A percentile compares a stretch with the other conserved stretches of the same genome.
Evolutionary conservation across 1,139 yeast genomes (phyloP).

Genomic region (Suhomyces chickasaworum): DNA sequence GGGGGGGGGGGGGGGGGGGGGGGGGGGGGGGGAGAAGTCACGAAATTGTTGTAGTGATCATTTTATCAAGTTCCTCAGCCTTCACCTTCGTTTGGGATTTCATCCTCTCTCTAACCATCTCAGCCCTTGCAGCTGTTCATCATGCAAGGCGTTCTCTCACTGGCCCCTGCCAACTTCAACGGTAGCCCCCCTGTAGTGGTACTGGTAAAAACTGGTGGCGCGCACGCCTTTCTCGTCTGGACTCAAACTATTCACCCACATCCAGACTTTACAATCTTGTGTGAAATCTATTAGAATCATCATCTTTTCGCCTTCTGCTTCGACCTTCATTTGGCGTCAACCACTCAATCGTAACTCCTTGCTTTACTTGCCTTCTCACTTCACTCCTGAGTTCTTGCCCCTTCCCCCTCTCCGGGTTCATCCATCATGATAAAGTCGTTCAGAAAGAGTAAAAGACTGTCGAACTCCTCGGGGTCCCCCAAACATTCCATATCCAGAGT

Average conservation of each 20-base stretch:
- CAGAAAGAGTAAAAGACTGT: slow-evolving; percentile 46
- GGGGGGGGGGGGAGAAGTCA: no score
- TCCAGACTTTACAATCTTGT: not conserved
- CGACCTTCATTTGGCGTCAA: not conserved
- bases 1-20: no score
- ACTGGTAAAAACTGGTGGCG: slow-evolving; percentile 7
- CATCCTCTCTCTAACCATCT: not conserved
- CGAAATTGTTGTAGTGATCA: no score
- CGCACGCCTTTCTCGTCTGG: slow-evolving; percentile 9
- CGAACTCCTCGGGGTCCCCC: slow-evolving; percentile 38
- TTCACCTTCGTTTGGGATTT: not conserved
- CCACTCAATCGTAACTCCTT: not conserved
- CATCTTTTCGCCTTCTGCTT: not conserved
- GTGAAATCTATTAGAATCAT: not conserved
- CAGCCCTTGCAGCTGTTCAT: not conserved
- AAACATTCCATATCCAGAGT: slow-evolving; percentile 41
- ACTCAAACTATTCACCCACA: slow-evolving; percentile 2
- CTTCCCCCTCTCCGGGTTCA: not conserved
- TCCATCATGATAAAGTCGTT: slow-evolving; percentile 43
- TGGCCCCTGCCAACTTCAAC: not conserved
- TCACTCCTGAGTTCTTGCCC: not conserved
- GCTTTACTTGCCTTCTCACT: not conserved
- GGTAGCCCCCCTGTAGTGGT: slow-evolving; percentile 1
- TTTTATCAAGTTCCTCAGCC: not conserved
- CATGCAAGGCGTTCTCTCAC: slow-evolving; percentile 4